phyloP scores from a whole-genome alignment of 2,329 filamentous ascomycete species.

The Teratosphaeria zuluensis region DNA sequence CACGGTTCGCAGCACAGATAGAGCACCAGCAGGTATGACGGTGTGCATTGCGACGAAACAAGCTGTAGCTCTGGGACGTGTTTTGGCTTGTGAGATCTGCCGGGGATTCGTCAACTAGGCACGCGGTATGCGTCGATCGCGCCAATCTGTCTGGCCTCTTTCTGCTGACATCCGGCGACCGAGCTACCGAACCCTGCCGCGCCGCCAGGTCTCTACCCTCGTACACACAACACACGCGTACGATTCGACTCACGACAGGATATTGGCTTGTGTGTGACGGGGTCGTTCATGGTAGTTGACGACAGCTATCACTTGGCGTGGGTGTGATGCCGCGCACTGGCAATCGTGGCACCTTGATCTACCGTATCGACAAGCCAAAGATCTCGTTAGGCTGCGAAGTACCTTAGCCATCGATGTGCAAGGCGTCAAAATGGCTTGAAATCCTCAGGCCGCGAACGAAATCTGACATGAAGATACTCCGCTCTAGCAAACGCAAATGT shows the following conservation, averaged over 20 bases:
- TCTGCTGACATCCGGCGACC: not conserved
- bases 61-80: not conserved
- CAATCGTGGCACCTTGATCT: not conserved
- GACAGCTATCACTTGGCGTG: not conserved
- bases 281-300: not conserved
- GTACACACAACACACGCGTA: not conserved
- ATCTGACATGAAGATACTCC: not conserved
- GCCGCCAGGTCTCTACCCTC: not conserved
- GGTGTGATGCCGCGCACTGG: not conserved
- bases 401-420: not conserved
- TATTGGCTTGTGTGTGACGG: not conserved
- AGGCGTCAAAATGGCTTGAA: not conserved
- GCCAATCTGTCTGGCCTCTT: not conserved
- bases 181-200: not conserved
- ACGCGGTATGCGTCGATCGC: not conserved
- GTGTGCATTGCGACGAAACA: not conserved
- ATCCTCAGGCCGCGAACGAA: not conserved
- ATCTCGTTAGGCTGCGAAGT: not conserved
- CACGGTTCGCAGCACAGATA: not conserved
- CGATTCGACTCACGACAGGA: not conserved
- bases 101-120: not conserved
- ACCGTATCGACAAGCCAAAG: not conserved
- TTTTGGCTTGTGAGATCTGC: not conserved
- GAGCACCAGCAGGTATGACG: not conserved
- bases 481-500: too few relatives aligned